phyloP scores from a whole-genome alignment of 148 eudicot genomes.

The Heliamphora exappendiculata region DNA sequence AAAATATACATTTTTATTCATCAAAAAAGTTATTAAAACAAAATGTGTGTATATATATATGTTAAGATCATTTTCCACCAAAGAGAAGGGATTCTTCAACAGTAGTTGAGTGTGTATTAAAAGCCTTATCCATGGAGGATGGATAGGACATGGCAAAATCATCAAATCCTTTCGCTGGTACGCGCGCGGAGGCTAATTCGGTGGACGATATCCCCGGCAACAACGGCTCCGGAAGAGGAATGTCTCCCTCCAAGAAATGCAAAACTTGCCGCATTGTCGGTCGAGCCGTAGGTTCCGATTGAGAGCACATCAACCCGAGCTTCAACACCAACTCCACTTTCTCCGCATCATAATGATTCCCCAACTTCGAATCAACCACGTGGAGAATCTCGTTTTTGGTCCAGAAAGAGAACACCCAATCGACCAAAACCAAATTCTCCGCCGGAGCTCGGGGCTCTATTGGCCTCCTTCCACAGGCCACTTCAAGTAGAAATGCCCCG shows the following conservation, averaged over 20 bases:
- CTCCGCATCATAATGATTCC: not conserved
- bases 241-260: constrained; percentile 21
- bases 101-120: not conserved
- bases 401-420: constrained; percentile 18
- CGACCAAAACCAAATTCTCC: constrained; percentile 11
- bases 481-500: constrained; percentile 33
- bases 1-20: too few relatives aligned
- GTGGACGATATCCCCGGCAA: not conserved
- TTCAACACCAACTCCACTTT: constrained; percentile 30
- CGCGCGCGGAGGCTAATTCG: not conserved
- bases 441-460: constrained; percentile 14
- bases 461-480: constrained; percentile 33
- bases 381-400: not conserved
- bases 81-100: constrained; percentile 7
- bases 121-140: not conserved
- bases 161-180: not conserved
- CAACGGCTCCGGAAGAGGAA: not conserved
- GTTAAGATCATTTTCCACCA: constrained; percentile 14
- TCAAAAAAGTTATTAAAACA: too few relatives aligned
- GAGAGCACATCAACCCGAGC: constrained; percentile 34
- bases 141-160: constrained; percentile 5
- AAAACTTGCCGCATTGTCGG: constrained; percentile 38
- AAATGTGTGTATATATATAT: too few relatives aligned
- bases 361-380: constrained; percentile 9
- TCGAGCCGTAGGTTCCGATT: constrained; percentile 20